Evolutionary conservation across 179 eudicot genomes (phyloP).

Genomic region (Spergularia azorica): DNA sequence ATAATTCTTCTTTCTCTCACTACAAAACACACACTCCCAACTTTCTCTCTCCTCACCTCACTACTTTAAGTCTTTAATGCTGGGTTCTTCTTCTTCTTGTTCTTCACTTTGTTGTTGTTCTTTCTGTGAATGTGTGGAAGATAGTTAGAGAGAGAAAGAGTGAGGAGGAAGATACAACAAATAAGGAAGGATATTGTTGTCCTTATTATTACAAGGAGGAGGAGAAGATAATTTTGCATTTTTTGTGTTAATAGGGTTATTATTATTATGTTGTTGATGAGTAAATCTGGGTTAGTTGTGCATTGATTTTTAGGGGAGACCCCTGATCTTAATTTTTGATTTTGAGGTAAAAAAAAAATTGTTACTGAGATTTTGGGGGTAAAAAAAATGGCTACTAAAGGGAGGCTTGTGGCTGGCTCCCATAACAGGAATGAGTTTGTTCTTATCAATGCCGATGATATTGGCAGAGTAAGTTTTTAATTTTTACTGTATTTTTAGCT

Average conservation of each 20-base stretch:
- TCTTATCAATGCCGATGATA: slow-evolving; percentile 94
- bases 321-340: slow-evolving; percentile 12
- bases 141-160: slow-evolving; percentile 19
- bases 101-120: too few relatives aligned
- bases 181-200: not conserved
- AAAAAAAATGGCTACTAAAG: slow-evolving; percentile 66
- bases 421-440: slow-evolving; percentile 92
- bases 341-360: not conserved
- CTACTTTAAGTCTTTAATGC: slow-evolving; percentile 28
- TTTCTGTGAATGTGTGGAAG: slow-evolving; percentile 30
- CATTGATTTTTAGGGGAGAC: slow-evolving; percentile 8
- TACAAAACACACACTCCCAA: not conserved
- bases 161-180: not conserved
- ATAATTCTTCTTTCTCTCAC: slow-evolving; percentile 2
- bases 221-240: not conserved
- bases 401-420: slow-evolving; percentile 87
- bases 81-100: slow-evolving; percentile 24
- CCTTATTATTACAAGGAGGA: too few relatives aligned
- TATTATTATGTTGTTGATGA: slow-evolving; percentile 10
- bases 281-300: slow-evolving; percentile 15
- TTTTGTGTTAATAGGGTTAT: too few relatives aligned
- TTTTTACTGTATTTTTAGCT: not conserved
- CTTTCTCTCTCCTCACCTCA: slow-evolving; percentile 14
- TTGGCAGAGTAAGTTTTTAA: slow-evolving; percentile 74
- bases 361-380: slow-evolving; percentile 19